Evolutionary conservation across 352 stramenopile genomes (phyloP).

Genomic region (Chrysophaeum taylorii): DNA sequence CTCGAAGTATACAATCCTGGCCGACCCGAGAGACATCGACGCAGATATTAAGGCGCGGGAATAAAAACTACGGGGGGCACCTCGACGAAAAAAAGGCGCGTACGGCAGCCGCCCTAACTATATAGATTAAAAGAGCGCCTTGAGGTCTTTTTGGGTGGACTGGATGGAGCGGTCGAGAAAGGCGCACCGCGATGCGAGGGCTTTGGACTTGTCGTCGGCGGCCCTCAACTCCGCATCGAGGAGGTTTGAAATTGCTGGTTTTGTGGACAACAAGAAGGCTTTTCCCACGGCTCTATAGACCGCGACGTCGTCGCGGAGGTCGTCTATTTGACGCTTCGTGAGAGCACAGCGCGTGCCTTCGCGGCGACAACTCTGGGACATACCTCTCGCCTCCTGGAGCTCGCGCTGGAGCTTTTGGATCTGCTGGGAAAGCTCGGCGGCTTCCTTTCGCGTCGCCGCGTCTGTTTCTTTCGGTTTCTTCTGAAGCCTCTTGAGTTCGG

Average conservation of each 20-base stretch:
- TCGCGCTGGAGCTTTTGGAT: neutral
- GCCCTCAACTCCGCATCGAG: neutral
- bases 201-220: too few species aligned
- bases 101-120: too few species aligned
- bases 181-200: too few species aligned
- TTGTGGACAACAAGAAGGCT: slow-evolving; percentile 45
- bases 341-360: slow-evolving; percentile 29
- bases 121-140: too few species aligned
- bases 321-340: slow-evolving; percentile 44
- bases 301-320: slow-evolving; percentile 29
- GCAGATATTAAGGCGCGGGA: too few species aligned
- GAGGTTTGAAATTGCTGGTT: slow-evolving; percentile 33
- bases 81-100: too few species aligned
- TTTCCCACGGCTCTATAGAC: slow-evolving; percentile 51
- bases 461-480: slow-evolving; percentile 24
- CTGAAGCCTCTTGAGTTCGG: slow-evolving; percentile 54
- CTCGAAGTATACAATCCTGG: too few species aligned
- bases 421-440: slow-evolving; percentile 15
- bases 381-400: slow-evolving; percentile 1
- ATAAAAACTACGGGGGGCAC: too few species aligned
- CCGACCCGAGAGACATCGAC: too few species aligned
- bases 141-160: too few species aligned
- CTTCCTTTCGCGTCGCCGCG: neutral
- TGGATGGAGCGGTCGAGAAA: too few species aligned
- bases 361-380: neutral